Evolutionary conservation across 2,329 filamentous ascomycete genomes (phyloP).

Genomic region (Ceratocystis destructans): DNA sequence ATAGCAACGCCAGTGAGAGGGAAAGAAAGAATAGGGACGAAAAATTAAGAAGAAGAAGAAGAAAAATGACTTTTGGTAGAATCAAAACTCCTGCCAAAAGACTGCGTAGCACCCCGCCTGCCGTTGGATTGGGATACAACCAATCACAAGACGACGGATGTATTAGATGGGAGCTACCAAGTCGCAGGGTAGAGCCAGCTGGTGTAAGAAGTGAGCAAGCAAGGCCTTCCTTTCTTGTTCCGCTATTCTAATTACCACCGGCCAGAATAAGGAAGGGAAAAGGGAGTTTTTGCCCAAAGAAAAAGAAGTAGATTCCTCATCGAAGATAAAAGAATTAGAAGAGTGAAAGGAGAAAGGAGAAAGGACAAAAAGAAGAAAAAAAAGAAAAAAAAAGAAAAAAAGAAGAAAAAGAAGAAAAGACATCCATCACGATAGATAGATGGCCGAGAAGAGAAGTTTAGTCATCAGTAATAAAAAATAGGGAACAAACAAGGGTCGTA

Average conservation of each 20-base stretch:
- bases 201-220: neutral
- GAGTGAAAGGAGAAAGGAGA: neutral
- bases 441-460: neutral
- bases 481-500: neutral
- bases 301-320: neutral
- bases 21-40: neutral
- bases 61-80: neutral
- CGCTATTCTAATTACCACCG: neutral
- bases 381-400: neutral
- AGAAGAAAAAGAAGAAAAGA: neutral
- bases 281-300: neutral
- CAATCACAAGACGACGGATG: conserved; percentile 1
- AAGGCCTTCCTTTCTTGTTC: neutral
- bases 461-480: neutral
- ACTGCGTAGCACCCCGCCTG: neutral
- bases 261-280: neutral
- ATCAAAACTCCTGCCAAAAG: neutral
- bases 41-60: conserved; percentile 4
- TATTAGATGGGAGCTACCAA: conserved; percentile 1
- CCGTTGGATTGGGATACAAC: neutral
- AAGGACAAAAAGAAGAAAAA: neutral
- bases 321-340: neutral
- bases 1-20: neutral
- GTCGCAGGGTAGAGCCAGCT: neutral
- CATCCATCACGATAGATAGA: neutral